These are phyloP conservation scores for Biscutella laevigata DNA, from an alignment of 441 rosid species.

Conservation along the genomic window DNA sequence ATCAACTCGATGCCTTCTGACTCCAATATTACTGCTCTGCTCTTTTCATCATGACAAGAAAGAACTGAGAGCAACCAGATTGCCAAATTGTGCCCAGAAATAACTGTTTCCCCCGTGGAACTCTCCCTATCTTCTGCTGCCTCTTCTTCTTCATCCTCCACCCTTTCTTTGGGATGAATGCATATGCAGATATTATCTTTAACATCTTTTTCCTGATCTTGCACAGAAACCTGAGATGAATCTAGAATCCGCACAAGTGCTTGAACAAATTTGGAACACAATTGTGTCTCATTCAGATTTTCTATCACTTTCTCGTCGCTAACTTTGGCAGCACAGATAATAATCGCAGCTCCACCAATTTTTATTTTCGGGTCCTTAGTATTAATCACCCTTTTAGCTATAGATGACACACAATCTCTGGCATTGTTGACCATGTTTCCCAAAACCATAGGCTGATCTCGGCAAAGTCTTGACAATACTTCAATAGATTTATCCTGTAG, in stretches of 20 bases:
- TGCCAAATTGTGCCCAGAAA: slow-evolving; percentile 72
- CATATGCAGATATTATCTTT: slow-evolving; percentile 53
- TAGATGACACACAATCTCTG: slow-evolving; percentile 56
- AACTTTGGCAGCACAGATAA: slow-evolving; percentile 91
- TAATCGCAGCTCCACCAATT: slow-evolving; percentile 95
- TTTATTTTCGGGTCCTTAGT: slow-evolving; percentile 58
- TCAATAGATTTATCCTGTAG: slow-evolving; percentile 97
- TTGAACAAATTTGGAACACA: slow-evolving; percentile 56
- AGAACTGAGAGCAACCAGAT: slow-evolving; percentile 92
- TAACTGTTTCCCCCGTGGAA: slow-evolving; percentile 38
- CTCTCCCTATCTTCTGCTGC: slow-evolving; percentile 44
- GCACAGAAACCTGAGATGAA: slow-evolving; percentile 43
- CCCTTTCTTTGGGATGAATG: slow-evolving; percentile 52
- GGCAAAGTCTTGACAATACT: slow-evolving; percentile 77
- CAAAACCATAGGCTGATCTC: slow-evolving; percentile 69
- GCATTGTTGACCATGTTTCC: slow-evolving; percentile 66
- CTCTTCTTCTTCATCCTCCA: slow-evolving; percentile 54
- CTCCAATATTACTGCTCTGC: slow-evolving; percentile 79
- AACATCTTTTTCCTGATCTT: slow-evolving; percentile 40
- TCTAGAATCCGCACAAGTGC: slow-evolving; percentile 71
- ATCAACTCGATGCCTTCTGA: slow-evolving; percentile 89
- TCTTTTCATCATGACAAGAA: slow-evolving; percentile 83
- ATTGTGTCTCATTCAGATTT: slow-evolving; percentile 72
- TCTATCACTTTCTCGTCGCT: slow-evolving; percentile 74
- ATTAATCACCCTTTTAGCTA: slow-evolving; percentile 71